A percentile compares a stretch with the other conserved stretches of the same genome.
Conservation (phyloP, 169 alveolate genomes). For the Eimeria brunetti region DNA sequence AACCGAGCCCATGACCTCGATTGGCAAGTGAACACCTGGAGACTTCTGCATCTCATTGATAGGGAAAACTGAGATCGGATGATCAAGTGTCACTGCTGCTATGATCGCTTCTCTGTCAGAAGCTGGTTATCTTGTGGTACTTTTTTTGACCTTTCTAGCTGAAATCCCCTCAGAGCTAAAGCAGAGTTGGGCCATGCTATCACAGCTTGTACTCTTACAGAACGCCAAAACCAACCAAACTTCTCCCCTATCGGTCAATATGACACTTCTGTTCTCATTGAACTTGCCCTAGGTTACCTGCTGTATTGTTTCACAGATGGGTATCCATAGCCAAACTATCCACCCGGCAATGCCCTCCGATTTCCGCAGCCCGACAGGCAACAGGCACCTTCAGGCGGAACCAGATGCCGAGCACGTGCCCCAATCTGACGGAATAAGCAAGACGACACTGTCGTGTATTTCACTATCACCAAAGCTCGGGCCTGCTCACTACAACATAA, state of each 20-base stretch:
- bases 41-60: too few relatives aligned
- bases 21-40: too few relatives aligned
- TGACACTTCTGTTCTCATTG: slow-evolving; percentile 96
- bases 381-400: slow-evolving; percentile 97
- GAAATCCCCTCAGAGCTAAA: background rate
- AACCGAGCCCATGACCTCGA: too few relatives aligned
- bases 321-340: slow-evolving; percentile 97
- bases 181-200: slow-evolving; percentile 92
- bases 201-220: slow-evolving; percentile 94
- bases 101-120: too few relatives aligned
- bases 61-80: too few relatives aligned
- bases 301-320: slow-evolving; percentile 90
- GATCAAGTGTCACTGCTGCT: too few relatives aligned
- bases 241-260: slow-evolving; percentile 95
- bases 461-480: too few relatives aligned
- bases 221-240: slow-evolving; percentile 94
- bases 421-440: slow-evolving; percentile 90
- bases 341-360: slow-evolving; percentile 95
- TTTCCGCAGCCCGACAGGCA: slow-evolving; percentile 85
- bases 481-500: background rate
- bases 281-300: slow-evolving; percentile 86
- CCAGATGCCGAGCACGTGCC: slow-evolving; percentile 95
- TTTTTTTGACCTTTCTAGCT: too few relatives aligned
- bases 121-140: too few relatives aligned
- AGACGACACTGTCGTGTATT: slow-evolving; percentile 89